Conservation (phyloP, 306 rosid genomes). For the Trifolium fragiferum region DNA sequence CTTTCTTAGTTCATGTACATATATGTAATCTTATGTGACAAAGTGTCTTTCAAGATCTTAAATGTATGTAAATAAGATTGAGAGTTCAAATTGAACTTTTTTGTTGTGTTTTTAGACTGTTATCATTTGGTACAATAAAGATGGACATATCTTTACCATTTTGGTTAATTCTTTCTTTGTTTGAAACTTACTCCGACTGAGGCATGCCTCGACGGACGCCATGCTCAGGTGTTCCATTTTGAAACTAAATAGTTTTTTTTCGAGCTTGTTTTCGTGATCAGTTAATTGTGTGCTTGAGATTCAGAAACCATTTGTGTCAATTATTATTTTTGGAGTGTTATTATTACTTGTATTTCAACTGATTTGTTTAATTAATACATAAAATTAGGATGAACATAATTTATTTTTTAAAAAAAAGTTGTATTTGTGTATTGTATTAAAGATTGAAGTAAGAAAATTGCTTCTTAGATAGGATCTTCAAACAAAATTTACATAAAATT, state of each 20-base stretch:
- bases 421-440: no score
- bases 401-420: no score
- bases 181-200: not conserved
- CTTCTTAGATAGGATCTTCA: not conserved
- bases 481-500: not conserved
- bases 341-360: not conserved
- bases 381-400: no score
- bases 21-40: constrained; percentile 34
- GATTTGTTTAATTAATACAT: not conserved
- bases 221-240: not conserved
- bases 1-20: constrained; percentile 46
- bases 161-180: not conserved
- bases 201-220: not conserved
- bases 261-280: no score
- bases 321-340: not conserved
- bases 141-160: constrained; percentile 10
- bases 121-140: not conserved
- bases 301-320: not conserved
- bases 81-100: constrained; percentile 39
- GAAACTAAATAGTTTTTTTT: not conserved
- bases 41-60: constrained; percentile 28
- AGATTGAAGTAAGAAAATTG: not conserved
- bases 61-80: constrained; percentile 46
- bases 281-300: not conserved
- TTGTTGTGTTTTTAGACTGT: not conserved